Percentiles rank a stretch among this genome's conserved stretches.
These are phyloP conservation scores for Carex cristatella DNA, from an alignment of 176 grass and related monocot species.

Conservation along the genomic window DNA sequence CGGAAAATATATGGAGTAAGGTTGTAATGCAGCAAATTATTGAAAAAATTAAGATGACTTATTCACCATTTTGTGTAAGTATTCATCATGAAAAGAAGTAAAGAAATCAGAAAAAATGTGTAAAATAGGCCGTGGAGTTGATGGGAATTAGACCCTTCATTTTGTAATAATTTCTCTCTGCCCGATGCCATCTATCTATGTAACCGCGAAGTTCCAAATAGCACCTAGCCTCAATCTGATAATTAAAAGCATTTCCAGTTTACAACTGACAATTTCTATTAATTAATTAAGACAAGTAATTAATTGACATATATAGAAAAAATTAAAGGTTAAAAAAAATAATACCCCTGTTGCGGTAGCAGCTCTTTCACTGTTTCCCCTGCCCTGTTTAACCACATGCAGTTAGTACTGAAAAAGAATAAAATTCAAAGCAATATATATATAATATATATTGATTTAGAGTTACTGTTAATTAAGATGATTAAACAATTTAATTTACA, in stretches of 20 bases:
- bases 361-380: neutral
- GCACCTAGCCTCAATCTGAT: conserved; percentile 9
- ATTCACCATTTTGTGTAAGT: neutral
- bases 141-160: conserved; percentile 7
- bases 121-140: neutral
- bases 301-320: neutral
- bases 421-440: neutral
- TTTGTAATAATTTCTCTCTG: conserved; percentile 24
- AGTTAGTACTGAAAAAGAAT: neutral
- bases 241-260: neutral
- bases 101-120: neutral
- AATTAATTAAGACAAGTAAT: neutral
- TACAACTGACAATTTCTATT: neutral
- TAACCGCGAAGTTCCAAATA: neutral
- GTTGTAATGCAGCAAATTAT: neutral
- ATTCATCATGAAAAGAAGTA: neutral
- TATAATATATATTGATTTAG: neutral
- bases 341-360: neutral
- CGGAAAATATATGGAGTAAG: neutral
- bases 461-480: neutral
- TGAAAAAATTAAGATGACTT: neutral
- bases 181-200: conserved; percentile 7
- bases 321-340: neutral
- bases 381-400: neutral
- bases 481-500: neutral